Evolutionary conservation across 805 yeast genomes (phyloP).

Genomic region (Clavispora santaluciae): DNA sequence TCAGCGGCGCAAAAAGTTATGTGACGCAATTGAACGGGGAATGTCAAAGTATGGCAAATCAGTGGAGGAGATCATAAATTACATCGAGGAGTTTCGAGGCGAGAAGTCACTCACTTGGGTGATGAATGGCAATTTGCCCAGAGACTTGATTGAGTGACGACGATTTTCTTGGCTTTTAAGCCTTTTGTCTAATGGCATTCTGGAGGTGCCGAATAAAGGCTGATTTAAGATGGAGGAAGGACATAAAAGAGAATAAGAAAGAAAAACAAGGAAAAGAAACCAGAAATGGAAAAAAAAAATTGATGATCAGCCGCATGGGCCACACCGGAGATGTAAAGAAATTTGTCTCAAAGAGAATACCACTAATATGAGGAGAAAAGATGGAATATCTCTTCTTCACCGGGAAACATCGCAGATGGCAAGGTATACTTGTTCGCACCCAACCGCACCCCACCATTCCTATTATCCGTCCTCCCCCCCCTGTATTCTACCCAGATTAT

Average conservation of each 20-base stretch:
- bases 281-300: neutral
- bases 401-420: too few species aligned
- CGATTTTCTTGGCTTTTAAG: too few species aligned
- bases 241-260: neutral
- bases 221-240: neutral
- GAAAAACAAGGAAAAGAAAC: neutral
- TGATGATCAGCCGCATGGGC: neutral
- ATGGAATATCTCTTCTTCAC: too few species aligned
- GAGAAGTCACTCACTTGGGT: slow-evolving; percentile 43
- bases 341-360: too few species aligned
- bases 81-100: slow-evolving; percentile 39
- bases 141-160: slow-evolving; percentile 19
- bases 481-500: neutral
- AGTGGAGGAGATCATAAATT: slow-evolving; percentile 36
- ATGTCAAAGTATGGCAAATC: slow-evolving; percentile 35
- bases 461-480: too few species aligned
- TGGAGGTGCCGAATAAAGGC: too few species aligned
- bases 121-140: slow-evolving; percentile 42
- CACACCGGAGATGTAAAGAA: too few species aligned
- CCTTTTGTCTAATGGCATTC: too few species aligned
- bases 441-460: too few species aligned
- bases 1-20: slow-evolving; percentile 40
- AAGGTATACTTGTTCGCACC: too few species aligned
- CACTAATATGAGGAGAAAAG: too few species aligned
- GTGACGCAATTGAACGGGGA: slow-evolving; percentile 41